phyloP scores from a whole-genome alignment of 129 eudicot species.

The Chrysanthemum makinoi region DNA sequence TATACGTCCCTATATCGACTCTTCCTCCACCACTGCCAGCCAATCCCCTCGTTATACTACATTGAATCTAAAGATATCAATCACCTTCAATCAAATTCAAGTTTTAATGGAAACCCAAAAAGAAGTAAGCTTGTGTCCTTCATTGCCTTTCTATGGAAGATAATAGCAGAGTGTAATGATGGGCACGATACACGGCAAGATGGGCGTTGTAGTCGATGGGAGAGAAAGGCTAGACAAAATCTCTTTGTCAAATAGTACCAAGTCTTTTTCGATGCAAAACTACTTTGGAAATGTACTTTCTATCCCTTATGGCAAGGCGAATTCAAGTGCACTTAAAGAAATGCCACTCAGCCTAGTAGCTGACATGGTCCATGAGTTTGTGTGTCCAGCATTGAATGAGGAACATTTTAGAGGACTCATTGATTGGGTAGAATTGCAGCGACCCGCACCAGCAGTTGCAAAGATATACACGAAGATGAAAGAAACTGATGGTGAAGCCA shows the following conservation, averaged over 20 bases:
- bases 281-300: conserved; percentile 50
- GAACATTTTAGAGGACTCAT: too few species aligned
- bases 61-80: conserved; percentile 24
- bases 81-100: conserved; percentile 35
- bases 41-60: conserved; percentile 32
- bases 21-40: conserved; percentile 27
- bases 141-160: conserved; percentile 44
- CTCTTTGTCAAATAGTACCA: conserved; percentile 14
- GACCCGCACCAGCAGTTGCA: conserved; percentile 21
- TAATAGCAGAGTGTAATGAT: conserved; percentile 23
- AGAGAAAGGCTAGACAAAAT: conserved; percentile 25
- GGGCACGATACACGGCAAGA: conserved; percentile 19
- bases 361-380: conserved; percentile 17
- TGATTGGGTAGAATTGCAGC: not conserved
- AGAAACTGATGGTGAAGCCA: too few species aligned
- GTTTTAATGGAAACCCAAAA: conserved; percentile 19
- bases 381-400: too few species aligned
- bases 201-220: conserved; percentile 54
- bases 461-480: conserved; percentile 13
- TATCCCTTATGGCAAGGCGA: conserved; percentile 24
- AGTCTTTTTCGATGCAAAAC: conserved; percentile 18
- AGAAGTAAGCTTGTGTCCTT: conserved; percentile 39
- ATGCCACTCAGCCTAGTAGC: conserved; percentile 21
- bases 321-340: not conserved
- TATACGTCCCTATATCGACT: conserved; percentile 33